A percentile compares a stretch with the other conserved stretches of the same genome.
These are phyloP conservation scores for Picea engelmannii DNA, from an alignment of 83 land plant species.

Conservation along the genomic window DNA sequence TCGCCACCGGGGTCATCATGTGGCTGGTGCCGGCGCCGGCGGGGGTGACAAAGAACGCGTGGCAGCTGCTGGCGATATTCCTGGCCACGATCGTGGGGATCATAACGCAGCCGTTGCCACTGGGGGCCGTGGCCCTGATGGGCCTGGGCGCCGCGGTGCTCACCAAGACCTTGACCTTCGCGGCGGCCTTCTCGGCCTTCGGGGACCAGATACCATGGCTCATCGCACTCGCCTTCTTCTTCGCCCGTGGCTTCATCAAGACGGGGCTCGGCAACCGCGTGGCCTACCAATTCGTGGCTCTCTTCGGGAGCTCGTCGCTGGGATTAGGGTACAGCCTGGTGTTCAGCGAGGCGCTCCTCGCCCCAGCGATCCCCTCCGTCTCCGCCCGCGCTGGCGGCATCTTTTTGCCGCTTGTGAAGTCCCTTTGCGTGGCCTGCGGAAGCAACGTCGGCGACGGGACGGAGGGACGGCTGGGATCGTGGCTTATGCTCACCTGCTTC, in stretches of 20 bases:
- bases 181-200: conserved; percentile 98
- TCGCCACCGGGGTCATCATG: conserved; percentile 73
- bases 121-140: conserved; percentile 95
- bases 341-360: conserved; percentile 88
- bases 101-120: conserved; percentile 90
- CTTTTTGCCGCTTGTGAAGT: conserved; percentile 87
- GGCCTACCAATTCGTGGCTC: conserved; percentile 88
- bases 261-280: conserved; percentile 97
- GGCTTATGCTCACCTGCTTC: conserved; percentile 97
- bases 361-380: conserved; percentile 92
- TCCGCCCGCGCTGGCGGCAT: conserved; percentile 97
- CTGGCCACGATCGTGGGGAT: conserved; percentile 95
- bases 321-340: conserved; percentile 92
- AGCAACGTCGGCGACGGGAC: conserved; percentile 89
- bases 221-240: conserved; percentile 97
- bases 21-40: conserved; percentile 87
- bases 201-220: conserved; percentile 97
- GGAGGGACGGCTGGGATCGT: conserved; percentile 76
- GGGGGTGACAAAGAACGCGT: conserved; percentile 80
- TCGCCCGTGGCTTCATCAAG: conserved; percentile 96
- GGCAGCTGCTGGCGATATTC: conserved; percentile 95
- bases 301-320: conserved; percentile 81
- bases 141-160: conserved; percentile 89
- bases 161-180: conserved; percentile 89
- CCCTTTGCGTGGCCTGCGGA: conserved; percentile 89